Evolutionary conservation across 371 early-diverging fungal genomes (phyloP).

Genomic region (Rozella allomycis): DNA sequence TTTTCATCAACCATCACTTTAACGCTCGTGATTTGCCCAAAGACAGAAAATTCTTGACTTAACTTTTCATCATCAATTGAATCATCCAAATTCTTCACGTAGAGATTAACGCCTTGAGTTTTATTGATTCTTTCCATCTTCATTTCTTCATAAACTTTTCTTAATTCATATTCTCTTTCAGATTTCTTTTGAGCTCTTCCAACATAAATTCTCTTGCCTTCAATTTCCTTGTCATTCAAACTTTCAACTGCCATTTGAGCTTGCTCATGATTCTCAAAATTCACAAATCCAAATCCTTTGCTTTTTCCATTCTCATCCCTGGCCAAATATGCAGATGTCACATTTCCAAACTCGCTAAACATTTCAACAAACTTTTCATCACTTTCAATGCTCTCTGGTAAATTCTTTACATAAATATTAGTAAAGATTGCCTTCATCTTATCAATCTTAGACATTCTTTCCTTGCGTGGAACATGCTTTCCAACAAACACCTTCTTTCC

Average conservation of each 20-base stretch:
- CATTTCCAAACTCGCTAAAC: slow-evolving; percentile 64
- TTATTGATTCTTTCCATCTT: slow-evolving; percentile 83
- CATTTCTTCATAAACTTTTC: slow-evolving; percentile 73
- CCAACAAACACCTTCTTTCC: slow-evolving; percentile 86
- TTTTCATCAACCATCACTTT: slow-evolving; percentile 92
- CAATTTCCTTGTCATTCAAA: slow-evolving; percentile 73
- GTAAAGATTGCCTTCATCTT: slow-evolving; percentile 77
- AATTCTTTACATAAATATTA: slow-evolving; percentile 96
- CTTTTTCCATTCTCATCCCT: slow-evolving; percentile 58
- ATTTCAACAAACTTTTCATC: slow-evolving; percentile 61
- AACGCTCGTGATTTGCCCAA: slow-evolving; percentile 84
- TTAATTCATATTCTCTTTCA: slow-evolving; percentile 91
- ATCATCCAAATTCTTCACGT: slow-evolving; percentile 94
- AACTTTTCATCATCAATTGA: slow-evolving; percentile 82
- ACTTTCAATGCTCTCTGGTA: slow-evolving; percentile 48
- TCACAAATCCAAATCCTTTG: slow-evolving; percentile 89
- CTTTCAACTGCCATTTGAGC: slow-evolving; percentile 80
- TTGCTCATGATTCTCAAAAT: slow-evolving; percentile 78
- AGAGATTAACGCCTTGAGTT: slow-evolving; percentile 93
- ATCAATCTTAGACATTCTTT: slow-evolving; percentile 79
- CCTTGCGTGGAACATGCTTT: slow-evolving; percentile 73
- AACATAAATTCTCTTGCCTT: slow-evolving; percentile 82
- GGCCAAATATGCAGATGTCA: slow-evolving; percentile 56
- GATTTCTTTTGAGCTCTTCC: slow-evolving; percentile 95
- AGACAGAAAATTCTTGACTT: slow-evolving; percentile 79